phyloP scores from a whole-genome alignment of 1,139 yeast species.

The Taphrina sp. region DNA sequence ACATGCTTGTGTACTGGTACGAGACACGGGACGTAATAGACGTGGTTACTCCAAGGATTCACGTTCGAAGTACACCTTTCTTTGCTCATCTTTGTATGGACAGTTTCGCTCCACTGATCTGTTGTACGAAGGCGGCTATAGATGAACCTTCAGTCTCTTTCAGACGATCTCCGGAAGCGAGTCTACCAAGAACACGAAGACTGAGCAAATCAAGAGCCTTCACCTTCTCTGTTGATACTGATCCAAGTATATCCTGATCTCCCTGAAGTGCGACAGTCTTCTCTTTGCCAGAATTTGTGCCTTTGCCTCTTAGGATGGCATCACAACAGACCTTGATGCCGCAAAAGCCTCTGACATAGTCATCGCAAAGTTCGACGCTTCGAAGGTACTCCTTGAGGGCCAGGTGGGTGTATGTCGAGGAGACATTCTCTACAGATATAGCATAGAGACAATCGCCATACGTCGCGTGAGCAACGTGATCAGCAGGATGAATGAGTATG shows the following conservation, averaged over 20 bases:
- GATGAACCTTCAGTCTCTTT: no score
- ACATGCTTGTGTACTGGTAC: no score
- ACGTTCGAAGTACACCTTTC: no score
- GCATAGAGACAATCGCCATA: slow-evolving; percentile 52
- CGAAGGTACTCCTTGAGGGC: slow-evolving; percentile 60
- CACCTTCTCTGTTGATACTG: neutral
- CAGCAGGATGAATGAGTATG: slow-evolving; percentile 63
- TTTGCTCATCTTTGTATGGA: no score
- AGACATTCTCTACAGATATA: slow-evolving; percentile 9
- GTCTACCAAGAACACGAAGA: neutral
- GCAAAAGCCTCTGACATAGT: slow-evolving; percentile 69
- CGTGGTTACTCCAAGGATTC: no score
- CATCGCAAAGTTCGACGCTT: slow-evolving; percentile 72
- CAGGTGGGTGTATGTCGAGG: slow-evolving; percentile 35
- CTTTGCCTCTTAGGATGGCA: neutral
- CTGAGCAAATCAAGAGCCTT: neutral
- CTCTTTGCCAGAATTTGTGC: neutral
- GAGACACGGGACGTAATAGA: no score
- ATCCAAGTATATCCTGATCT: neutral
- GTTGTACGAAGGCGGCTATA: no score
- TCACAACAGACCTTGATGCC: slow-evolving; percentile 51
- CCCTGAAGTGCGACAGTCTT: neutral
- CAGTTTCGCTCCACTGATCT: no score
- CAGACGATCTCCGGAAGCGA: no score
- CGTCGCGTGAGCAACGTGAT: slow-evolving; percentile 65